A percentile compares a stretch with the other conserved stretches of the same genome.
Evolutionary conservation across 2,329 filamentous ascomycete genomes (phyloP).

Genomic region (Claviceps humidiphila): DNA sequence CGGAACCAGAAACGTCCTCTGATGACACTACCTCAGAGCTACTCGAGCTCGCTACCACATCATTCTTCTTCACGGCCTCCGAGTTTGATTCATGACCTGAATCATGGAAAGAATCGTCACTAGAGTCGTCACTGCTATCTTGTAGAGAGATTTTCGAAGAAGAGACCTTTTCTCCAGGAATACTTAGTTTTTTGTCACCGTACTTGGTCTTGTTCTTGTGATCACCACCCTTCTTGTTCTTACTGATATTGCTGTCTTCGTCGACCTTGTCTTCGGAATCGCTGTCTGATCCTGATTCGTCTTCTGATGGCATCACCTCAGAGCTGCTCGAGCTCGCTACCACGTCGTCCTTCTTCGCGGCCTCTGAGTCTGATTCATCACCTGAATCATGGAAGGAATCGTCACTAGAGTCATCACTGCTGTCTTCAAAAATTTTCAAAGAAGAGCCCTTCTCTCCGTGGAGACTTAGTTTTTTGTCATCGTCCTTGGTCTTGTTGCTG

Average conservation of each 20-base stretch:
- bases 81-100: too few relatives aligned
- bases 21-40: conserved; percentile 7
- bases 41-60: conserved; percentile 1
- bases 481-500: not conserved
- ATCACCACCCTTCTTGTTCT: too few relatives aligned
- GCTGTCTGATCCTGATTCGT: not conserved
- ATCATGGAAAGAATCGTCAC: conserved; percentile 1
- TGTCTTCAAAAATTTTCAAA: not conserved
- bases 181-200: not conserved
- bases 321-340: conserved; percentile 5
- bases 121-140: conserved; percentile 8
- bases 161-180: not conserved
- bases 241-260: not conserved
- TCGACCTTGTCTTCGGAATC: not conserved
- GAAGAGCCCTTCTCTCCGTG: not conserved
- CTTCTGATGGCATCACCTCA: conserved; percentile 5
- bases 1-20: not conserved
- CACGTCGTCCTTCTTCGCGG: not conserved
- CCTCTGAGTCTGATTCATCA: too few relatives aligned
- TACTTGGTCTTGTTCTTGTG: not conserved
- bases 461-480: not conserved
- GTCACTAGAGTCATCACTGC: conserved; percentile 9
- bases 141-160: not conserved
- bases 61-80: too few relatives aligned
- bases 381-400: not conserved